phyloP scores from a whole-genome alignment of 2,329 filamentous ascomycete species.

The Gaeumannomyces tritici region DNA sequence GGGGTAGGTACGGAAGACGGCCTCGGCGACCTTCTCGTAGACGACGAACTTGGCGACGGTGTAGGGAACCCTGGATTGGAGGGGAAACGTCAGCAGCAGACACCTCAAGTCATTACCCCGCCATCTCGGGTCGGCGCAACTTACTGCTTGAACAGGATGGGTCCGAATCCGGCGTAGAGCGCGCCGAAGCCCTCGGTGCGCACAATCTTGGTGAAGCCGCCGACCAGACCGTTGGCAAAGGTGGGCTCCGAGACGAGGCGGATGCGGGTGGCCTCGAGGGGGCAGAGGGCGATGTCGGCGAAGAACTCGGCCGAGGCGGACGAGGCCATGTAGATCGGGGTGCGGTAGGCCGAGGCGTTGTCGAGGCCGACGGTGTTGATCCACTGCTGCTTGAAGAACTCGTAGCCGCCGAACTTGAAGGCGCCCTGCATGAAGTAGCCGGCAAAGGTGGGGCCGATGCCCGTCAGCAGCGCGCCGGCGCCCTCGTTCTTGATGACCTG shows the following conservation, averaged over 20 bases:
- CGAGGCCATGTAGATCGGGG: slow-evolving; percentile 60
- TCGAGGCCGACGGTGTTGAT: slow-evolving; percentile 67
- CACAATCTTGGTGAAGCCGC: slow-evolving; percentile 65
- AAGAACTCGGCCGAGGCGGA: slow-evolving; percentile 50
- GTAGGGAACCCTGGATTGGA: slow-evolving; percentile 57
- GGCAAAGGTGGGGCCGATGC: slow-evolving; percentile 66
- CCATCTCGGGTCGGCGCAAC: slow-evolving; percentile 15
- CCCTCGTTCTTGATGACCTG: slow-evolving; percentile 69
- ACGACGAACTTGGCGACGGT: slow-evolving; percentile 87
- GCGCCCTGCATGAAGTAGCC: slow-evolving; percentile 82
- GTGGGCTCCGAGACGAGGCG: slow-evolving; percentile 72
- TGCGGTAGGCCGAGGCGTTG: slow-evolving; percentile 60
- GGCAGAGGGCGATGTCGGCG: slow-evolving; percentile 68
- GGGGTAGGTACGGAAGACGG: slow-evolving; percentile 54
- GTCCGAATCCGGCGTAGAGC: slow-evolving; percentile 77
- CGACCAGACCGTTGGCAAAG: slow-evolving; percentile 63
- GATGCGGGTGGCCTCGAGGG: slow-evolving; percentile 77
- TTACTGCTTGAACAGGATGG: slow-evolving; percentile 68
- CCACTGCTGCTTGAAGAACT: slow-evolving; percentile 79
- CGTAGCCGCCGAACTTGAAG: slow-evolving; percentile 82
- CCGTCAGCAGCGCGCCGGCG: slow-evolving; percentile 67
- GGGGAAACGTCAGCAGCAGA: slow-evolving; percentile 10
- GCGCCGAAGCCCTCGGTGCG: slow-evolving; percentile 65
- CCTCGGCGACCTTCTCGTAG: slow-evolving; percentile 71
- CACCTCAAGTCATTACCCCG: no score